phyloP scores from a whole-genome alignment of 164 flowering plant species.

The Macadamia integrifolia region DNA sequence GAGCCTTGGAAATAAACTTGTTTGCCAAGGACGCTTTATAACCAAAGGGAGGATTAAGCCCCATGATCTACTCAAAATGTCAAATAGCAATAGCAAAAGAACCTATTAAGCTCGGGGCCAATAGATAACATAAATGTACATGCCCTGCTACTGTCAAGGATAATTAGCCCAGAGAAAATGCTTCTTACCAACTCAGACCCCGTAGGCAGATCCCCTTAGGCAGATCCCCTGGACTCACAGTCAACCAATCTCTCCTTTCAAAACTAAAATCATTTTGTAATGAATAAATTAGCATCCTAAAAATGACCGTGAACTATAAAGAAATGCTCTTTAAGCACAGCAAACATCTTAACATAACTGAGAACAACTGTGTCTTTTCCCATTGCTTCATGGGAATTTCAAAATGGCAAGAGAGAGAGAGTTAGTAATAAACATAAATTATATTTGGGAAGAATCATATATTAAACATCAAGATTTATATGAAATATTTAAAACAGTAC shows the following conservation, averaged over 20 bases:
- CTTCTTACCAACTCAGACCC: constrained; percentile 68
- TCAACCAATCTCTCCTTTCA: constrained; percentile 84
- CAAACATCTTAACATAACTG: too few species aligned
- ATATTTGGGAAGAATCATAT: too few species aligned
- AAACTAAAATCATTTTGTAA: constrained; percentile 68
- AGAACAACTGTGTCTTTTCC: too few species aligned
- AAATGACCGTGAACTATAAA: too few species aligned
- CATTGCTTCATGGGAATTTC: too few species aligned
- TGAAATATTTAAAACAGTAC: too few species aligned
- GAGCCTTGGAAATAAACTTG: constrained; percentile 75
- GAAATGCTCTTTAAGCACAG: too few species aligned
- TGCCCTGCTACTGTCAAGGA: background rate
- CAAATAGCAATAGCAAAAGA: background rate
- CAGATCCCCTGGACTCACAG: constrained; percentile 46
- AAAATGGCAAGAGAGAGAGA: too few species aligned
- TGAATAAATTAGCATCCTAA: too few species aligned
- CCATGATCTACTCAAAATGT: constrained; percentile 85
- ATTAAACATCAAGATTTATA: too few species aligned
- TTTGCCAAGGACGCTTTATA: constrained; percentile 63
- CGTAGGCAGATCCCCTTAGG: too few species aligned
- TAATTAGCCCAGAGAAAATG: background rate
- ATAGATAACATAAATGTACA: background rate
- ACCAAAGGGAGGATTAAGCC: constrained; percentile 92
- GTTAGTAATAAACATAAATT: too few species aligned
- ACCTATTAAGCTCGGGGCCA: background rate